phyloP scores from a whole-genome alignment of 1,284 basidiomycete species.

The Trametes versicolor region DNA sequence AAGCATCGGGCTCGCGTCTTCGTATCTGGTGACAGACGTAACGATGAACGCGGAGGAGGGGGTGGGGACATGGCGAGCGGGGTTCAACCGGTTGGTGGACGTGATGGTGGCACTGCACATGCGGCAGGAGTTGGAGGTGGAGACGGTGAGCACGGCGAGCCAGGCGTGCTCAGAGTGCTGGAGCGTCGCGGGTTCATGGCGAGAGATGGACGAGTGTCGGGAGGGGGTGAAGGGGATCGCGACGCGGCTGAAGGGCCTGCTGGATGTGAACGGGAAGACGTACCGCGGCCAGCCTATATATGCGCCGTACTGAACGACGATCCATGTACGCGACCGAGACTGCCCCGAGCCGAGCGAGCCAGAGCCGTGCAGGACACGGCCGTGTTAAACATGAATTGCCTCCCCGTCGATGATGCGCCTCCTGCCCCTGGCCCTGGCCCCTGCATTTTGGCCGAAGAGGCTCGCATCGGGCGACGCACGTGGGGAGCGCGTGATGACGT shows the following conservation, averaged over 20 bases:
- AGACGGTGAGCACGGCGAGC: conserved; percentile 75
- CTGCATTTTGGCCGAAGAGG: conserved; percentile 1
- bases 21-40: conserved; percentile 77
- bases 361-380: not conserved
- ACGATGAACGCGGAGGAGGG: conserved; percentile 69
- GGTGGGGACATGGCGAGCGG: conserved; percentile 67
- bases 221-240: conserved; percentile 69
- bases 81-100: conserved; percentile 75
- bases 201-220: conserved; percentile 67
- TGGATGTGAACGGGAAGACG: conserved; percentile 74
- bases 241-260: conserved; percentile 65
- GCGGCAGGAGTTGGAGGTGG: conserved; percentile 70
- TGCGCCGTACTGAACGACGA: conserved; percentile 50
- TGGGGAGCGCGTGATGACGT: conserved; percentile 10
- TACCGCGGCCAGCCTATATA: conserved; percentile 73
- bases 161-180: conserved; percentile 86
- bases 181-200: conserved; percentile 74
- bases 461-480: conserved; percentile 19
- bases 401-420: not conserved
- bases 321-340: not conserved
- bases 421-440: not conserved
- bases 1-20: conserved; percentile 74
- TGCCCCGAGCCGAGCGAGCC: not conserved
- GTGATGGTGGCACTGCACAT: conserved; percentile 73
- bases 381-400: not conserved